phyloP scores from a whole-genome alignment of 495 filamentous ascomycete genomes.

The Ascodesmis nigricans region DNA sequence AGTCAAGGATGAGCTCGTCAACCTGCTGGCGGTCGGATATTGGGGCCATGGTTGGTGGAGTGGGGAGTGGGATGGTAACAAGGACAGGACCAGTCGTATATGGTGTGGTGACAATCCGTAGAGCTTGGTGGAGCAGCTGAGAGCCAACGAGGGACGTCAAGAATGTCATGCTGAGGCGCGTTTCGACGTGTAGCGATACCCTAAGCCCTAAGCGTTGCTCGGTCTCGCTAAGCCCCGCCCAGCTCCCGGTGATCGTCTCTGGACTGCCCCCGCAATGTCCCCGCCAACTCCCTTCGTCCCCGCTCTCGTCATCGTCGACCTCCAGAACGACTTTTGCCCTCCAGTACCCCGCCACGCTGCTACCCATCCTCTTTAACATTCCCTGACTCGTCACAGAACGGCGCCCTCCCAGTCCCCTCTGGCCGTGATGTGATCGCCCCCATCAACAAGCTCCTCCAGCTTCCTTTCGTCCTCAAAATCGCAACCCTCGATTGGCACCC shows the following conservation, averaged over 20 bases:
- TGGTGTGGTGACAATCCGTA: too few relatives aligned
- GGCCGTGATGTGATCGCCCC: slow-evolving; percentile 45
- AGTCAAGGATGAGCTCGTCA: slow-evolving; percentile 19
- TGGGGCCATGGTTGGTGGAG: slow-evolving; percentile 3
- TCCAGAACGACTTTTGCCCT: slow-evolving; percentile 94
- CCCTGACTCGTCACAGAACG: slow-evolving; percentile 33
- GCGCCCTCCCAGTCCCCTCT: slow-evolving; percentile 52
- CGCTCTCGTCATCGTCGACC: slow-evolving; percentile 57
- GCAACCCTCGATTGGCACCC: slow-evolving; percentile 89
- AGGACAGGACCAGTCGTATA: too few relatives aligned
- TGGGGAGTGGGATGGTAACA: background rate
- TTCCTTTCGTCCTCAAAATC: slow-evolving; percentile 51
- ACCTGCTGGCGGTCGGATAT: slow-evolving; percentile 8
- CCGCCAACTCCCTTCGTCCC: slow-evolving; percentile 25
- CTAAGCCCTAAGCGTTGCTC: too few relatives aligned
- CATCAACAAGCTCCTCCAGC: slow-evolving; percentile 53
- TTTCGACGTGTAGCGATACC: too few relatives aligned
- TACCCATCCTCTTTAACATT: slow-evolving; percentile 2
- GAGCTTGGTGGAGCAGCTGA: too few relatives aligned
- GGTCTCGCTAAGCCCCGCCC: too few relatives aligned
- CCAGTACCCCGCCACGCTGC: slow-evolving; percentile 32
- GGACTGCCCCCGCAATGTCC: too few relatives aligned
- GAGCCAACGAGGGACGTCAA: too few relatives aligned
- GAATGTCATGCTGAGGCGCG: too few relatives aligned
- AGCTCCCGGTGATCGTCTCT: too few relatives aligned